A percentile compares a stretch with the other conserved stretches of the same genome.
Evolutionary conservation across 2,329 filamentous ascomycete genomes (phyloP).

Genomic region (Aspergillus carbonarius): DNA sequence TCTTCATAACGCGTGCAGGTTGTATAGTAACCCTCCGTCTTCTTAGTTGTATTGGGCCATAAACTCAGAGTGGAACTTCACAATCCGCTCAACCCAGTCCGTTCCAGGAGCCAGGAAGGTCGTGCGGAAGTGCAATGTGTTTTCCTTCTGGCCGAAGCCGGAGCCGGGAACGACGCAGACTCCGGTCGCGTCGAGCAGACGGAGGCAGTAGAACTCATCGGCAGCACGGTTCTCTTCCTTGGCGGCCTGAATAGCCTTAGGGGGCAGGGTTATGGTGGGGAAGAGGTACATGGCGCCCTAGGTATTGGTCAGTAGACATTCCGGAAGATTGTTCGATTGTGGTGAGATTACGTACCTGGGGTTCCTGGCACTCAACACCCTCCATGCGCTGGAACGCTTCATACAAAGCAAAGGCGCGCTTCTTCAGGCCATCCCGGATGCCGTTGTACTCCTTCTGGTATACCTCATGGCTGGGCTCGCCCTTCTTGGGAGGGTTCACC

Average conservation of each 20-base stretch:
- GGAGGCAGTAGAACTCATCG: conserved; percentile 94
- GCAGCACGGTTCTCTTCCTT: conserved; percentile 68
- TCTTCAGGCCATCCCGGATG: conserved; percentile 75
- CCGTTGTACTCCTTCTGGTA: conserved; percentile 82
- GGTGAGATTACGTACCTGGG: conserved; percentile 54
- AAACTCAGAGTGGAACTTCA: conserved; percentile 88
- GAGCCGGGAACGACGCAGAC: conserved; percentile 91
- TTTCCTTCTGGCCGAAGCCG: conserved; percentile 92
- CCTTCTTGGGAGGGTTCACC: conserved; percentile 87
- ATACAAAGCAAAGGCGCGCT: conserved; percentile 82
- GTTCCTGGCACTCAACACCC: conserved; percentile 84
- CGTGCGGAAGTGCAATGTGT: conserved; percentile 89
- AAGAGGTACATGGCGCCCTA: conserved; percentile 98
- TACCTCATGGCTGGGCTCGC: conserved; percentile 78
- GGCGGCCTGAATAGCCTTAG: conserved; percentile 75
- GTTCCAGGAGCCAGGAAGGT: conserved; percentile 96
- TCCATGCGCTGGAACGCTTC: conserved; percentile 93
- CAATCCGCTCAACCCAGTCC: conserved; percentile 85
- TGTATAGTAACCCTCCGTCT: neutral
- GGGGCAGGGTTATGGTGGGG: conserved; percentile 80
- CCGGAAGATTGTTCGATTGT: neutral
- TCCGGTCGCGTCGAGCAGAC: conserved; percentile 87
- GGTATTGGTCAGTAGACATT: neutral
- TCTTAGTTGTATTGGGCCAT: conserved; percentile 67
- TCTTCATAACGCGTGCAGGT: conserved; percentile 1